Evolutionary conservation across 2,329 filamentous ascomycete species (phyloP).

Genomic region (Calonectria montana): DNA sequence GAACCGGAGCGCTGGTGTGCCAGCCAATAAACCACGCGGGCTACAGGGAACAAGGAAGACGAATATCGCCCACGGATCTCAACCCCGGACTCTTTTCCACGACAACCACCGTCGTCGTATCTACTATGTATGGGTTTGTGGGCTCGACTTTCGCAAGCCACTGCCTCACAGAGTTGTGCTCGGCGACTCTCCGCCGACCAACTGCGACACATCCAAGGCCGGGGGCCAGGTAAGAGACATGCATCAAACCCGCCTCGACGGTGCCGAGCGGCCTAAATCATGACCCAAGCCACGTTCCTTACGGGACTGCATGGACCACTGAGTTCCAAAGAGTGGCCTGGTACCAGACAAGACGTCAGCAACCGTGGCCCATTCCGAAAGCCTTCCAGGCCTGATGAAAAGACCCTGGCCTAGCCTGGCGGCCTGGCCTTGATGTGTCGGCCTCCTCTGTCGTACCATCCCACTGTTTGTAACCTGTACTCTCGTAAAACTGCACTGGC

Average conservation of each 20-base stretch:
- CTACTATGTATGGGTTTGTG: slow-evolving; percentile 6
- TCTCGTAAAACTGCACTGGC: slow-evolving; percentile 27
- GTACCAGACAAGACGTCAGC: slow-evolving; percentile 26
- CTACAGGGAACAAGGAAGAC: slow-evolving; percentile 29
- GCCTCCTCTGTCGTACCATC: slow-evolving; percentile 32
- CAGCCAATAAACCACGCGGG: slow-evolving; percentile 25
- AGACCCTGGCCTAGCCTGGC: slow-evolving; percentile 14
- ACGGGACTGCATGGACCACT: slow-evolving; percentile 32
- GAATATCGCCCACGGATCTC: slow-evolving; percentile 7
- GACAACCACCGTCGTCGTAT: slow-evolving; percentile 14
- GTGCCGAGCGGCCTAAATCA: slow-evolving; percentile 25
- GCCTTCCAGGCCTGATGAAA: slow-evolving; percentile 6
- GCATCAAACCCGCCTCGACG: slow-evolving; percentile 22
- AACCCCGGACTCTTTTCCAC: slow-evolving; percentile 16
- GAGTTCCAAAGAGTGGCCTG: slow-evolving; percentile 26
- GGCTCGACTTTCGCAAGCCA: slow-evolving; percentile 11
- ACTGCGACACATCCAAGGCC: slow-evolving; percentile 21
- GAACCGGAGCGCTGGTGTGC: slow-evolving; percentile 1
- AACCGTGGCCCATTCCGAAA: slow-evolving; percentile 15
- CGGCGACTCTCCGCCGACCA: slow-evolving; percentile 11
- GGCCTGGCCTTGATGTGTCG: slow-evolving; percentile 22
- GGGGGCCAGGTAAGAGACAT: slow-evolving; percentile 21
- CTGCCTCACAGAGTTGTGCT: slow-evolving; percentile 21
- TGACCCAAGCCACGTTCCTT: slow-evolving; percentile 39
- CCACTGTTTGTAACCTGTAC: slow-evolving; percentile 29